phyloP scores from a whole-genome alignment of 768 basidiomycete genomes.

The Agaricus sinodeliciosus region DNA sequence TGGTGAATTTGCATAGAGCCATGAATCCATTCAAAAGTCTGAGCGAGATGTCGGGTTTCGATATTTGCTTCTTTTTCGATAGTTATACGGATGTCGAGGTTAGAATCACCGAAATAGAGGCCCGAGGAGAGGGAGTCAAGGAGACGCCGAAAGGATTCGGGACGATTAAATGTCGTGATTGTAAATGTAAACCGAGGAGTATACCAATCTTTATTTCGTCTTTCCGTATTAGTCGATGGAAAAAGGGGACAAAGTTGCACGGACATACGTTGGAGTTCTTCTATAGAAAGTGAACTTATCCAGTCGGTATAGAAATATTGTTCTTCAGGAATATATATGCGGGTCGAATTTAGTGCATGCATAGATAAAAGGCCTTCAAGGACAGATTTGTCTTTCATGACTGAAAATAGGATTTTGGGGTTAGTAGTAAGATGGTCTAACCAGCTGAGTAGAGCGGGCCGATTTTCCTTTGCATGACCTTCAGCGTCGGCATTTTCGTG shows the following conservation, averaged over 20 bases:
- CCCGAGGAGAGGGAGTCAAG: slow-evolving; percentile 51
- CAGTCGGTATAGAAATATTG: slow-evolving; percentile 21
- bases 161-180: slow-evolving; percentile 74
- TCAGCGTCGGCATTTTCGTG: background rate
- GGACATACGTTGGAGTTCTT: slow-evolving; percentile 51
- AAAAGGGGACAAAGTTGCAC: background rate
- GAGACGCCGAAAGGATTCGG: slow-evolving; percentile 62
- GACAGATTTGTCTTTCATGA: slow-evolving; percentile 12
- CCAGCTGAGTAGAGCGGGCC: background rate
- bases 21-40: slow-evolving; percentile 50
- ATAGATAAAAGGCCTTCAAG: slow-evolving; percentile 10
- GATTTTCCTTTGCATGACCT: background rate
- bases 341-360: slow-evolving; percentile 8
- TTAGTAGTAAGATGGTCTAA: background rate
- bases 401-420: slow-evolving; percentile 9
- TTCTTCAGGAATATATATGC: slow-evolving; percentile 14
- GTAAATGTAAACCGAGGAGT: slow-evolving; percentile 59
- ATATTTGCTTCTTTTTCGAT: slow-evolving; percentile 69
- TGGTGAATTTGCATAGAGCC: slow-evolving; percentile 59
- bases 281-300: slow-evolving; percentile 29
- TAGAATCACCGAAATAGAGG: slow-evolving; percentile 60
- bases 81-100: slow-evolving; percentile 57
- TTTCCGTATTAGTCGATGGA: slow-evolving; percentile 11
- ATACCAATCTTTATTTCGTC: slow-evolving; percentile 78
- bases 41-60: slow-evolving; percentile 48